Evolutionary conservation across 495 filamentous ascomycete species (phyloP).

Genomic region (Paragyromitra xinjiangensis): DNA sequence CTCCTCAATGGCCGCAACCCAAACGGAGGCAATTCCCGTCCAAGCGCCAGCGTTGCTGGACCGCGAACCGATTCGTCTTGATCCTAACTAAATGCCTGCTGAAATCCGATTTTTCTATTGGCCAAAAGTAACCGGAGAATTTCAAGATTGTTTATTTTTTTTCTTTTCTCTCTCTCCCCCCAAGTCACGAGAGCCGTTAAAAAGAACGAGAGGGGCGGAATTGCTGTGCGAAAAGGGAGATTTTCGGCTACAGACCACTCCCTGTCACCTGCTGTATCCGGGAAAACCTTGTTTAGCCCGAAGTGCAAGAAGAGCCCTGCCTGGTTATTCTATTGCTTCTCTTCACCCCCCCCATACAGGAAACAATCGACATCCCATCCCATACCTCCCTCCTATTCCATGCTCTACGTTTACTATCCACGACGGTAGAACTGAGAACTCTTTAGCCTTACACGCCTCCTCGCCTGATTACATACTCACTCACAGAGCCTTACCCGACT

Average conservation of each 20-base stretch:
- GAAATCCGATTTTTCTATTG: conserved; percentile 17
- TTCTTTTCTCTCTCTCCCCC: too few relatives aligned
- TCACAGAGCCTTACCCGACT: background rate
- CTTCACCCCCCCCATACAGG: background rate
- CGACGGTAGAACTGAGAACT: conserved; percentile 13
- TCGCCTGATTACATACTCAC: background rate
- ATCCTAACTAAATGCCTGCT: background rate
- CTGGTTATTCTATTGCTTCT: background rate
- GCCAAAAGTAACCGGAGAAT: background rate
- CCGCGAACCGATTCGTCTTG: conserved; percentile 5
- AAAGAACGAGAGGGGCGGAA: background rate
- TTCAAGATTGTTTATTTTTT: background rate
- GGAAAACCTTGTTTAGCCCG: conserved; percentile 33
- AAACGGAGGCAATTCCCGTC: background rate
- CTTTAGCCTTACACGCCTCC: conserved; percentile 4
- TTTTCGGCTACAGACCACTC: conserved; percentile 28
- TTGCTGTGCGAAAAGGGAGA: conserved; percentile 12
- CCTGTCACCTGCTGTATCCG: conserved; percentile 46
- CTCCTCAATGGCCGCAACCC: background rate
- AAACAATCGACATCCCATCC: conserved; percentile 41
- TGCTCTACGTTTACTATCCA: background rate
- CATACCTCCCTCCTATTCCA: conserved; percentile 5
- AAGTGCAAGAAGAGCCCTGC: conserved; percentile 5
- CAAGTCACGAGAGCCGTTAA: conserved; percentile 28
- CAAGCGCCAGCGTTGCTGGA: background rate